Percentiles rank a stretch among this genome's conserved stretches.
Conservation (phyloP, 202 grass and related monocot genomes). For the Schoenoplectus triqueter region DNA sequence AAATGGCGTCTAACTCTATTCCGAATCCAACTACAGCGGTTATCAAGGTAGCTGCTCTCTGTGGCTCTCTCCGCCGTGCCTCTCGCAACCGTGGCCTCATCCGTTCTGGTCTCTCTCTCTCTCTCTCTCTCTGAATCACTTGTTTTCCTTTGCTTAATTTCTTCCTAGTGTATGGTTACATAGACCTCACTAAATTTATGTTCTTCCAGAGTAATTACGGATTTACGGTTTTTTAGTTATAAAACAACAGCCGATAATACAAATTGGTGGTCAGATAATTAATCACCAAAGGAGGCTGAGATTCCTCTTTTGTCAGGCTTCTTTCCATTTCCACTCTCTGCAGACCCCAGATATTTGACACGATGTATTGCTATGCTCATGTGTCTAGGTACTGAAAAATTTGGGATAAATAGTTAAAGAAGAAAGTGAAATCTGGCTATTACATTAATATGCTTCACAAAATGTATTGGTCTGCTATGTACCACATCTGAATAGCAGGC, state of each 20-base stretch:
- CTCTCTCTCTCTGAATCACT: slow-evolving; percentile 3
- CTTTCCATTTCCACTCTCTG: no score
- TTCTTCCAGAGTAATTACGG: background rate
- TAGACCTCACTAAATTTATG: background rate
- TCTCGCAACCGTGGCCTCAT: slow-evolving; percentile 62
- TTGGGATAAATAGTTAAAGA: background rate
- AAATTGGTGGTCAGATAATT: background rate
- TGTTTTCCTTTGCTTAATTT: background rate
- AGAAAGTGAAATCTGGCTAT: background rate
- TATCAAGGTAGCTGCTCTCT: slow-evolving; percentile 54
- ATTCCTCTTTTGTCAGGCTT: background rate
- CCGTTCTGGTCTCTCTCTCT: slow-evolving; percentile 44
- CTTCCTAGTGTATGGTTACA: background rate
- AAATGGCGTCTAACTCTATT: slow-evolving; percentile 1
- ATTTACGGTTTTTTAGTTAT: background rate
- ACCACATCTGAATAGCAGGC: background rate
- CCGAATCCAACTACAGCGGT: slow-evolving; percentile 5
- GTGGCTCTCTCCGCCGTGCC: slow-evolving; percentile 58
- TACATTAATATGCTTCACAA: background rate
- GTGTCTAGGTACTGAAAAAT: background rate
- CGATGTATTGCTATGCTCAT: background rate
- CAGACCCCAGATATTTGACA: background rate
- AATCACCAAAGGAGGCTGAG: background rate
- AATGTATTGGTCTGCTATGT: background rate
- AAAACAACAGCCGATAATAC: background rate